Base-by-base conservation (phyloP, 2,329 filamentous ascomycete genomes). In the Aspergillus ruber region DNA sequence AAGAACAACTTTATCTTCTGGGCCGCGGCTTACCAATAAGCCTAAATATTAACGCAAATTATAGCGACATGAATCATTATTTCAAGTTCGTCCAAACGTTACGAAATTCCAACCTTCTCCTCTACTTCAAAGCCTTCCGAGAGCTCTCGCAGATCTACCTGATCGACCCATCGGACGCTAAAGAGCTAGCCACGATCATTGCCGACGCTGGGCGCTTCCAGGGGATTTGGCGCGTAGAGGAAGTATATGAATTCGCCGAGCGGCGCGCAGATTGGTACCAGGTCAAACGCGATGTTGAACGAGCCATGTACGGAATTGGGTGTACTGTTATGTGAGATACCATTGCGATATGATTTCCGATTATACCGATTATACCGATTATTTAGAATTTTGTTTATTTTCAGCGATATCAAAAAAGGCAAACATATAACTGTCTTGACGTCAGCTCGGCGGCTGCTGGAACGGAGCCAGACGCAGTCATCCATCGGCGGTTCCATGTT, bases 231-330 rank as follows among this genome's bases (percentile, higher is more conserved):
- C 80, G 90, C 17, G 88, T 91, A 0, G 93, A 98, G 67, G 93
- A 98, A 73, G 93, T 97, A 3, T 95, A 95, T 61, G 91, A 97
- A 74, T 98, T 94, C 73, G 93, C 91, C 1, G 90, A 96, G 70
- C 76, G 93, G 56, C 77, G 93, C 57, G 90, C 90, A 43, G 93
- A 98, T 71, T 98, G 93, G 93, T 95, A 93, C 65, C 79, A 85
- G 58, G 88, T 98, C 9, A 86, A 86, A 72, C 82, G 81, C 54
- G 83, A 90, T 53, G 93, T 98, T 5, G 93, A 98, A 75, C 85
- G 87, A 70, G 90, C 90, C 52, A 96, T 98, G 90, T 97, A 96
- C 71, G 93, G 93, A 4, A 81, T 95, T 66, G 91, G 93, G 50
- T 98, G 93, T 68, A 67, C 65, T 41, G 63, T 94, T 39, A 97